phyloP scores from a whole-genome alignment of 2,329 filamentous ascomycete species.

The Colletotrichum theobromicola region DNA sequence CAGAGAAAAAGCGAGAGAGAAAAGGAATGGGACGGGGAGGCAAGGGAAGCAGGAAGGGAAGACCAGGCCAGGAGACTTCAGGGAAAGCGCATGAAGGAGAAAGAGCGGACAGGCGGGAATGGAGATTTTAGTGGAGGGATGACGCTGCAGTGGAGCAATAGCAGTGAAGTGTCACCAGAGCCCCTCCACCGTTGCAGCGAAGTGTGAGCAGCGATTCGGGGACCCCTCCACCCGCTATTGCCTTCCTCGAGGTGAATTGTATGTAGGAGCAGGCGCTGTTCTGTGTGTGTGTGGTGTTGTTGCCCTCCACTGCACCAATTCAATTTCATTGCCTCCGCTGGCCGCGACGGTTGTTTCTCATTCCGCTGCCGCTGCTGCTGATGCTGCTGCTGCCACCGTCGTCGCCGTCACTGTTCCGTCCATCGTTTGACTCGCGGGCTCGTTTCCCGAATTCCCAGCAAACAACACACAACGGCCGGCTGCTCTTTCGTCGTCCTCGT shows the following conservation, averaged over 20 bases:
- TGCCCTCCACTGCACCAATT: neutral
- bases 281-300: neutral
- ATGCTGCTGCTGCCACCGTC: neutral
- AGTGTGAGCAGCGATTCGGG: neutral
- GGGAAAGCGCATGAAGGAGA: neutral
- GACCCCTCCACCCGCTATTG: neutral
- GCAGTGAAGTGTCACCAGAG: slow-evolving; percentile 12
- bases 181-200: slow-evolving; percentile 3
- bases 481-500: neutral
- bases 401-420: neutral
- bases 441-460: neutral
- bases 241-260: neutral
- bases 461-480: neutral
- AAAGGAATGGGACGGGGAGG: neutral
- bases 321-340: neutral
- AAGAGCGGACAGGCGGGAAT: slow-evolving; percentile 11
- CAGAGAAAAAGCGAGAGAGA: no score
- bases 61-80: neutral
- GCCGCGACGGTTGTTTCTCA: neutral
- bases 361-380: neutral
- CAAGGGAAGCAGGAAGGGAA: neutral
- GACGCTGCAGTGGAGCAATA: slow-evolving; percentile 15
- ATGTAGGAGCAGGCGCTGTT: neutral
- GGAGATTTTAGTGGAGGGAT: slow-evolving; percentile 19
- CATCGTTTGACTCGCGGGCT: neutral